Conservation (phyloP, 495 filamentous ascomycete genomes). For the Niebla homalea region DNA sequence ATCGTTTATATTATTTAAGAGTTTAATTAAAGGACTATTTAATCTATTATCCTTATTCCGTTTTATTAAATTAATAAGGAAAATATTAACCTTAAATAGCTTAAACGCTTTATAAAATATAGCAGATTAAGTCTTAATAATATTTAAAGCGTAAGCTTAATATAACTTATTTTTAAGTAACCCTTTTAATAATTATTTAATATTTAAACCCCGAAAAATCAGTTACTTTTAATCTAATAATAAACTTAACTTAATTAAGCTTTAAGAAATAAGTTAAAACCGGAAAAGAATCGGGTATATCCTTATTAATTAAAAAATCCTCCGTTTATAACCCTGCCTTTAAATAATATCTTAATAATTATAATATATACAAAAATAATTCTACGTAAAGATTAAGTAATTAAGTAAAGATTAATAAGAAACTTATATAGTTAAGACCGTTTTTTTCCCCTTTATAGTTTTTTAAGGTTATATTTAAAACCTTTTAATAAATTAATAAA, state of each 20-base stretch:
- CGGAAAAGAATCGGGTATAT: constrained; percentile 4
- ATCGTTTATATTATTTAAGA: constrained; percentile 11
- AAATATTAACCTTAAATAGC: constrained; percentile 4
- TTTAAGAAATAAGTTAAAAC: constrained; percentile 4
- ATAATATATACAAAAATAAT: constrained; percentile 15
- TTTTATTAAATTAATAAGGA: not conserved
- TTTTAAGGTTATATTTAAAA: constrained; percentile 13
- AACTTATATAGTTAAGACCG: constrained; percentile 17
- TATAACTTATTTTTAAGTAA: not conserved
- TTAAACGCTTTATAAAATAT: constrained; percentile 19
- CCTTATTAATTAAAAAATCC: constrained; percentile 9
- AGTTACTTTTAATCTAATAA: not conserved
- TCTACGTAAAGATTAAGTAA: constrained; percentile 7
- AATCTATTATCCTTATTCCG: not conserved
- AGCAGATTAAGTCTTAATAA: constrained; percentile 17
- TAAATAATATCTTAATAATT: constrained; percentile 24
- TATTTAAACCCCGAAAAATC: constrained; percentile 3
- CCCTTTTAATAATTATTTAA: not conserved
- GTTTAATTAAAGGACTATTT: constrained; percentile 15
- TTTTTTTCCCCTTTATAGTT: constrained; percentile 31
- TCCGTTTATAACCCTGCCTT: constrained; percentile 22
- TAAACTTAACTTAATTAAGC: constrained; percentile 7
- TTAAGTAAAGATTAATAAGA: constrained; percentile 13
- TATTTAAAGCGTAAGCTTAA: not conserved
- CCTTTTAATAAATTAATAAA: constrained; percentile 19